Percentiles rank a stretch among this genome's conserved stretches.
Evolutionary conservation across 768 basidiomycete species (phyloP).

Genomic region (Epithele typhae): DNA sequence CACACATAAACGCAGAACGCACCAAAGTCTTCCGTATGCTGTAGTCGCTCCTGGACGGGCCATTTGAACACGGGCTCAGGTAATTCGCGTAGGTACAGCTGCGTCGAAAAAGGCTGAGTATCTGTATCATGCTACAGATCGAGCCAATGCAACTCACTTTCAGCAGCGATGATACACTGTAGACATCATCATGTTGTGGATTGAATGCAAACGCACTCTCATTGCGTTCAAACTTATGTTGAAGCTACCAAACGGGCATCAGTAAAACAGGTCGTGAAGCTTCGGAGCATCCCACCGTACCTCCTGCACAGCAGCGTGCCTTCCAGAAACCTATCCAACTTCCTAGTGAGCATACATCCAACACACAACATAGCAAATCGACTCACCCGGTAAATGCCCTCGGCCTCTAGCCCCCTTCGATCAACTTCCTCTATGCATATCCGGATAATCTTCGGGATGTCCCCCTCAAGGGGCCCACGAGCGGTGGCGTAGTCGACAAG

Average conservation of each 20-base stretch:
- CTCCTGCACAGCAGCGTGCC: conserved; percentile 80
- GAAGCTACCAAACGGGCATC: conserved; percentile 44
- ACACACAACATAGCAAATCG: background rate
- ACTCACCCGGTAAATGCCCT: conserved; percentile 77
- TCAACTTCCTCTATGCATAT: conserved; percentile 85
- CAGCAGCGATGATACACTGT: conserved; percentile 76
- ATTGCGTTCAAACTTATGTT: conserved; percentile 83
- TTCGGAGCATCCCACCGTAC: conserved; percentile 47
- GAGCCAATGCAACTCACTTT: conserved; percentile 72
- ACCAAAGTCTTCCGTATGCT: conserved; percentile 79
- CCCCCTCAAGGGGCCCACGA: conserved; percentile 59
- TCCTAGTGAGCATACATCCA: background rate
- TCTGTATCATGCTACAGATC: no score
- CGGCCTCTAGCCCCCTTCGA: conserved; percentile 66
- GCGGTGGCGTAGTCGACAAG: conserved; percentile 87
- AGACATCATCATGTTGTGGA: conserved; percentile 69
- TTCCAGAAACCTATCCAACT: conserved; percentile 63
- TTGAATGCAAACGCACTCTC: conserved; percentile 74
- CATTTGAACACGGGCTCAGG: conserved; percentile 89
- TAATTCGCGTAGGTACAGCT: conserved; percentile 65
- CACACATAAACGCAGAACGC: conserved; percentile 13
- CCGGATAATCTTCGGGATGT: conserved; percentile 74
- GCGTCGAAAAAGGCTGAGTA: no score
- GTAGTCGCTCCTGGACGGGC: conserved; percentile 73
- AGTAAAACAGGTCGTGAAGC: background rate